Evolutionary conservation across 2,329 filamentous ascomycete species (phyloP), one percentile per base, ranked within the genome.

Genomic region (Remersonia thermophila): DNA sequence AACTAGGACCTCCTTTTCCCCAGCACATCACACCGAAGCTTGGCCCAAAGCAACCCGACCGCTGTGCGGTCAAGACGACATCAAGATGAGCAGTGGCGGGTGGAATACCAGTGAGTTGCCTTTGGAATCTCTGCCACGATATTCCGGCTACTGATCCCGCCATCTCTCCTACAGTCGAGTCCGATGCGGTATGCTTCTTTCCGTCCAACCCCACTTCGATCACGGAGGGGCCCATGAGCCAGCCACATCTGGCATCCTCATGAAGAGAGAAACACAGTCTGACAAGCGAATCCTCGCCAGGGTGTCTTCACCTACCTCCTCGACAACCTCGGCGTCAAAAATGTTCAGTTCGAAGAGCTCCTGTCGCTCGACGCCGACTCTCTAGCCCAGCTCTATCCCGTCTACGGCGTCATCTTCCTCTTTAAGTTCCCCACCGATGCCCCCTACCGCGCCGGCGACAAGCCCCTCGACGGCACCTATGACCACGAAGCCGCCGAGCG

Each of bases 301-400:
- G 91, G 91, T 54, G 87, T 98, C 55, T 98, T 98, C 65, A 98
- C 91, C 46, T 94, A 86, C 54, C 77, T 98, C 43, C 82, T 98
- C 55, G 86, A 95, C 48, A 73, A 70, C 52, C 80, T 98, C 44
- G 91, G 91, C 34, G 87, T 93, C 50, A 82, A 87, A 58, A 77
- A 84, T 55, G 85, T 96, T 2, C 91, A 98, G 60, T 96, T 95
- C 56, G 91, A 96, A 65, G 91, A 98, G 65, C 77, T 98, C 46
- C 75, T 95, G 40, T 81, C 83, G 1, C 77, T 98, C 46, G 89
- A 96, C 50, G 67, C 84, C 6, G 75, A 83, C 35, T 71, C 73
- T 39, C 71, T 93, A 10, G 69, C 73, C 30, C 65, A 77, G 46
- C 71, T 86, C 25, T 77, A 80, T 49, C 82, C 83, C 13, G 70